phyloP scores from a whole-genome alignment of 2,329 filamentous ascomycete genomes.

The Xylariaceae sp. region DNA sequence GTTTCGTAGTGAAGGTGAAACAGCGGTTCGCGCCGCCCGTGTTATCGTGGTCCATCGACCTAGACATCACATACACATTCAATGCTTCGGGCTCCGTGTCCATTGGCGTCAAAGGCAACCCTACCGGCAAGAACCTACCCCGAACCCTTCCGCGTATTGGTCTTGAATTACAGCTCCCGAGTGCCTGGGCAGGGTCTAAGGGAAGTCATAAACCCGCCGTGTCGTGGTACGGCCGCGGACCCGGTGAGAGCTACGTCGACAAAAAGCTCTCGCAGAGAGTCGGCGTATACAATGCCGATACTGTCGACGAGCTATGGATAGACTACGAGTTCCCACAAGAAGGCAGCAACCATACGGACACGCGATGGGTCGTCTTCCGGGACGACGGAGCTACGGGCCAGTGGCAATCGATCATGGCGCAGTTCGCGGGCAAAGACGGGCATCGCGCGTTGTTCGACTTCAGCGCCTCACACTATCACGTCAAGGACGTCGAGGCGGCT shows the following conservation, averaged over 20 bases:
- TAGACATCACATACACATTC: conserved; percentile 54
- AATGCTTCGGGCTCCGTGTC: conserved; percentile 39
- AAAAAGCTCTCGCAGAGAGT: conserved; percentile 59
- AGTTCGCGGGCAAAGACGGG: conserved; percentile 25
- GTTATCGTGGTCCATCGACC: conserved; percentile 55
- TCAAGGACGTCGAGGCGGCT: conserved; percentile 51
- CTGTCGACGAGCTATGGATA: conserved; percentile 51
- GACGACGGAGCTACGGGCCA: conserved; percentile 18
- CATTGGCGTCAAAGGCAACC: conserved; percentile 46
- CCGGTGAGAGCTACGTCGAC: conserved; percentile 64
- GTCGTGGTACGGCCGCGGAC: conserved; percentile 64
- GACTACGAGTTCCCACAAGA: conserved; percentile 68
- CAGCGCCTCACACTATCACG: conserved; percentile 50
- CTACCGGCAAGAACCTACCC: conserved; percentile 47
- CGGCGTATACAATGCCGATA: conserved; percentile 43
- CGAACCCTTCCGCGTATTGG: conserved; percentile 61
- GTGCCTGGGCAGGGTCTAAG: conserved; percentile 16
- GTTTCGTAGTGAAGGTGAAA: conserved; percentile 41
- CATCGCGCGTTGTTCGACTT: conserved; percentile 48
- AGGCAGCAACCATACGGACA: conserved; percentile 60
- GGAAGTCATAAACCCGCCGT: conserved; percentile 23
- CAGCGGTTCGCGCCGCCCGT: conserved; percentile 57
- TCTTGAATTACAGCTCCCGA: conserved; percentile 42
- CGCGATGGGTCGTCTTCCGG: conserved; percentile 55
- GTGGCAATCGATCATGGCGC: conserved; percentile 25